A percentile compares a stretch with the other conserved stretches of the same genome.
Conservation (phyloP, 768 basidiomycete genomes). For the Leccinellum luteum region DNA sequence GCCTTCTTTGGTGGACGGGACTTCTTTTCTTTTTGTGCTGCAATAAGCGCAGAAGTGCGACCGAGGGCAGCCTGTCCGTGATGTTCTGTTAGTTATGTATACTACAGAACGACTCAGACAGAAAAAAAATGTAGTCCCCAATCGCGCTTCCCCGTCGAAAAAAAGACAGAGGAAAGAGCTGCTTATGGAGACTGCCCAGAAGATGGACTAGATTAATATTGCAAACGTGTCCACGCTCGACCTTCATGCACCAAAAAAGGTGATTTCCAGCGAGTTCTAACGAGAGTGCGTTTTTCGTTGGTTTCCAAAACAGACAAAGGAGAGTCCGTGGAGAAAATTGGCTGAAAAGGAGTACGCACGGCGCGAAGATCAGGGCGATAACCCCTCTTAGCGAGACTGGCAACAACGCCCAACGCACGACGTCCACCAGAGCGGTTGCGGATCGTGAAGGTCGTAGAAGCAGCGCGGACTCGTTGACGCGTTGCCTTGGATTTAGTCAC, state of each 20-base stretch:
- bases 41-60: conserved; percentile 70
- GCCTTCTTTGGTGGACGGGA: conserved; percentile 62
- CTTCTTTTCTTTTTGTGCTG: conserved; percentile 71
- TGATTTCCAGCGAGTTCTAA: conserved; percentile 87
- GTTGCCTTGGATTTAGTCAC: conserved; percentile 65
- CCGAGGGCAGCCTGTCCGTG: conserved; percentile 63
- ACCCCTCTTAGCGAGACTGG: conserved; percentile 57
- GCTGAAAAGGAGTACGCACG: conserved; percentile 46
- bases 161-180: conserved; percentile 19
- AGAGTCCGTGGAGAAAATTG: not conserved
- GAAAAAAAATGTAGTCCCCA: conserved; percentile 23
- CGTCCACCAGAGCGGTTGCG: conserved; percentile 70
- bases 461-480: conserved; percentile 47
- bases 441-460: conserved; percentile 49
- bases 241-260: conserved; percentile 65
- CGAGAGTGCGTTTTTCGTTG: conserved; percentile 60
- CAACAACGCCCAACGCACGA: conserved; percentile 64
- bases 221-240: conserved; percentile 94
- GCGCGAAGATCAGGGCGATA: conserved; percentile 78
- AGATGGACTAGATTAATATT: conserved; percentile 46
- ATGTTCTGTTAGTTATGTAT: conserved; percentile 33
- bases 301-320: not conserved
- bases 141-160: conserved; percentile 31
- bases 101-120: conserved; percentile 40
- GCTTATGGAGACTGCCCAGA: conserved; percentile 21